Percentiles rank a stretch among this genome's conserved stretches.
phyloP scores from a whole-genome alignment of 768 basidiomycete species.

The Suillus paluster region DNA sequence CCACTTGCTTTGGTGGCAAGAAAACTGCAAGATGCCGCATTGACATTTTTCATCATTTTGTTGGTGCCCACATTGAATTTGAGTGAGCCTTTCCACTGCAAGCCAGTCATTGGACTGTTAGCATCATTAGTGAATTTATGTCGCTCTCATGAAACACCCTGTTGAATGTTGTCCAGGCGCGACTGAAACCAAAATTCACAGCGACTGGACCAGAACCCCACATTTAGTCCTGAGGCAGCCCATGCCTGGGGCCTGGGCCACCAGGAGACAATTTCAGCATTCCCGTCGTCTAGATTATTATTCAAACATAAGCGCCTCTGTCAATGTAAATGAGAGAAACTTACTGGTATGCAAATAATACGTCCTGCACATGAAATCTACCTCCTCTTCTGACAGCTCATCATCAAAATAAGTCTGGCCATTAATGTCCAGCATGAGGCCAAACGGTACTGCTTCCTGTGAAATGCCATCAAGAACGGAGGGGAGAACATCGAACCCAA shows the following conservation, averaged over 20 bases:
- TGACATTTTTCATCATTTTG: not conserved
- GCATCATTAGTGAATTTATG: not conserved
- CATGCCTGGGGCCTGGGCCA: not conserved
- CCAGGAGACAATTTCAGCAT: not conserved
- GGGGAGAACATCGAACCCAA: not conserved
- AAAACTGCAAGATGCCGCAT: not conserved
- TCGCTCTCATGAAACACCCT: not conserved
- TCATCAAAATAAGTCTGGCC: slow-evolving; percentile 1
- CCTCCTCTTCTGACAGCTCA: not conserved
- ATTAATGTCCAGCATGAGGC: not conserved
- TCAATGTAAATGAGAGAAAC: not conserved
- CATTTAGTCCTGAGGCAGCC: not conserved
- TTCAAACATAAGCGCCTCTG: not conserved
- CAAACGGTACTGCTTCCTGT: not conserved
- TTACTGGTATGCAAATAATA: not conserved
- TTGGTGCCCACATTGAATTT: not conserved
- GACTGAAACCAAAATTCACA: not conserved
- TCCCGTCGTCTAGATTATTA: not conserved
- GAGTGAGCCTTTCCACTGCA: not conserved
- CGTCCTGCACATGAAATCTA: not conserved
- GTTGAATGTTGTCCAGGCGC: not conserved
- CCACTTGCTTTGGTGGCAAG: not conserved
- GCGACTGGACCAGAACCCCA: not conserved
- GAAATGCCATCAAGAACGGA: not conserved
- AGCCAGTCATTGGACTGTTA: not conserved